Evolutionary conservation across 176 grass and related monocot species (phyloP).

Genomic region (Dactylis glomerata): DNA sequence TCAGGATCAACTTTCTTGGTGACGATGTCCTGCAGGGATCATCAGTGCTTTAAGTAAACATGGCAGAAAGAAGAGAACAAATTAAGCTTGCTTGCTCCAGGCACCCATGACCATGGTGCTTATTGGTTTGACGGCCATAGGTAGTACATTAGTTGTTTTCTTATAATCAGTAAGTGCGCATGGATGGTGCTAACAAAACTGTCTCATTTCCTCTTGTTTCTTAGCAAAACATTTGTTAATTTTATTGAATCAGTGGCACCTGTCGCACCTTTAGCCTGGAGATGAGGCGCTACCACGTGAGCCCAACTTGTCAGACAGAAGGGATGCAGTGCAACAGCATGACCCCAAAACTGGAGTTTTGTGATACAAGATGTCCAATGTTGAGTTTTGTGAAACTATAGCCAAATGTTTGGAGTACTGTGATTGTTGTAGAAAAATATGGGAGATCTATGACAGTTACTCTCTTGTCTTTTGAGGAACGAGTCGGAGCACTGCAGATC

Average conservation of each 20-base stretch:
- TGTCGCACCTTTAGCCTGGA: not conserved
- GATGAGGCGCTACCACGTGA: not conserved
- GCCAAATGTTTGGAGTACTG: too few relatives aligned
- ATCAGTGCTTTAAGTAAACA: not conserved
- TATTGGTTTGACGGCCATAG: not conserved
- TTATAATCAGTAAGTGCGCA: not conserved
- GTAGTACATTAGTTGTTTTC: not conserved
- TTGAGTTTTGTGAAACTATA: too few relatives aligned
- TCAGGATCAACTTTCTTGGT: conserved; percentile 29
- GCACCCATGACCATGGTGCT: not conserved
- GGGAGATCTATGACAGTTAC: too few relatives aligned
- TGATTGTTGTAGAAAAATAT: too few relatives aligned
- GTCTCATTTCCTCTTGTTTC: not conserved
- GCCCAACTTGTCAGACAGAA: not conserved
- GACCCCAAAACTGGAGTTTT: too few relatives aligned
- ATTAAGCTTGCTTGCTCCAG: not conserved
- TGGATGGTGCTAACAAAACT: not conserved
- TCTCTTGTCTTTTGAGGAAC: too few relatives aligned
- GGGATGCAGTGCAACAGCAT: not conserved
- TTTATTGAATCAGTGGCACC: not conserved
- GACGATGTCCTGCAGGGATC: not conserved
- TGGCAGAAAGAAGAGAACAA: not conserved
- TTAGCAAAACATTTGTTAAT: not conserved
- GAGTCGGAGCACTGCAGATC: too few relatives aligned
- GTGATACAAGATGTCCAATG: too few relatives aligned